Percentiles rank a stretch among this genome's conserved stretches.
These are phyloP conservation scores for Trichoderma gamsii DNA, from an alignment of 495 filamentous ascomycete genomes.

Conservation along the genomic window DNA sequence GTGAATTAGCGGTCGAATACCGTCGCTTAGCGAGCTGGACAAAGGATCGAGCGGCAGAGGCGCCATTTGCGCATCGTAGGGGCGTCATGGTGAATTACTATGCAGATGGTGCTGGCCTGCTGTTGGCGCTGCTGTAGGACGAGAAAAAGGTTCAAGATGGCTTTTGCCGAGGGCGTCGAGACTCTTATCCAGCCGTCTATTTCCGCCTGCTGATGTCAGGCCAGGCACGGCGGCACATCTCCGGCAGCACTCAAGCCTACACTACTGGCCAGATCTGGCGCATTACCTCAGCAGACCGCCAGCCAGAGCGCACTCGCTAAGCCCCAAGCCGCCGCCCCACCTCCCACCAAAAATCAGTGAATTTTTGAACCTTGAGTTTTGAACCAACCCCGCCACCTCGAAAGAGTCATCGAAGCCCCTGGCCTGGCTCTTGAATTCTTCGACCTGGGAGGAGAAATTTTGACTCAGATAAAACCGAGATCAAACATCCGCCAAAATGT, in stretches of 20 bases:
- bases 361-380: conserved; percentile 11
- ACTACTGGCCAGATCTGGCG: background rate
- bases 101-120: background rate
- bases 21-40: conserved; percentile 12
- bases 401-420: conserved; percentile 2
- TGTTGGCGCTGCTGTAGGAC: background rate
- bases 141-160: background rate
- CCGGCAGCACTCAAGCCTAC: background rate
- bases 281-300: background rate
- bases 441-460: background rate
- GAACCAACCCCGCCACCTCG: conserved; percentile 16
- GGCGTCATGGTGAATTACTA: background rate
- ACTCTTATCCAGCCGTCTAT: background rate
- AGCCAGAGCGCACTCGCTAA: background rate
- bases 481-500: conserved; percentile 51
- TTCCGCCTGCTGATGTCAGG: background rate
- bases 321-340: conserved; percentile 15
- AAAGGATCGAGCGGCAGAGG: conserved; percentile 11
- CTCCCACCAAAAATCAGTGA: conserved; percentile 17
- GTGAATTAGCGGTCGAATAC: background rate
- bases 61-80: conserved; percentile 15
- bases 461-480: background rate
- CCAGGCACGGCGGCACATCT: background rate
- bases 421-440: conserved; percentile 3
- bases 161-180: background rate